phyloP scores from a whole-genome alignment of 179 eudicot species.

The Dionaea muscipula region DNA sequence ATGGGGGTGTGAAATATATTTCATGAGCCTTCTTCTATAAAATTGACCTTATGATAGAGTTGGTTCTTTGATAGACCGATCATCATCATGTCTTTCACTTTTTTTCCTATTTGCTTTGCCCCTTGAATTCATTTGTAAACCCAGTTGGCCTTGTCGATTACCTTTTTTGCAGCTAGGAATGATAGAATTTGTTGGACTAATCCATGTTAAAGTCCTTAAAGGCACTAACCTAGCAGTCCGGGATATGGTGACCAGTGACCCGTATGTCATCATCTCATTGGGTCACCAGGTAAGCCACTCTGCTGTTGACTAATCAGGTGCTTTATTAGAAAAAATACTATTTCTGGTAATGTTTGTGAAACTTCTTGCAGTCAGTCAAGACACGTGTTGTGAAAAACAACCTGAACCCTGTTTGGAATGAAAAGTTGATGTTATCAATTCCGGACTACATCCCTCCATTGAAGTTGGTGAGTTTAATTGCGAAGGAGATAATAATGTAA shows the following conservation, averaged over 20 bases:
- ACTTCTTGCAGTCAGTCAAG: slow-evolving; percentile 73
- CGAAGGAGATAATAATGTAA: not conserved
- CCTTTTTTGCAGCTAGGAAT: slow-evolving; percentile 68
- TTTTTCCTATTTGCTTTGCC: too few relatives aligned
- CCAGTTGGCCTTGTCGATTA: too few relatives aligned
- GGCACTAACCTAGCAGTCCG: slow-evolving; percentile 91
- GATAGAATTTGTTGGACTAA: slow-evolving; percentile 86
- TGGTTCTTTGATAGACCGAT: too few relatives aligned
- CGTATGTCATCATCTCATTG: slow-evolving; percentile 73
- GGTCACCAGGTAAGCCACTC: slow-evolving; percentile 66
- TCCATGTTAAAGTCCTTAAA: slow-evolving; percentile 73
- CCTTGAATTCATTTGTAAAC: too few relatives aligned
- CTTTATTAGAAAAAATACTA: not conserved
- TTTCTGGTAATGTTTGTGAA: slow-evolving; percentile 3
- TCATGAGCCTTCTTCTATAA: too few relatives aligned
- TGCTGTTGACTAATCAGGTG: not conserved
- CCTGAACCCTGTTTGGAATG: slow-evolving; percentile 96
- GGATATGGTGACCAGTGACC: slow-evolving; percentile 87
- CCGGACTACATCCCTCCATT: slow-evolving; percentile 77
- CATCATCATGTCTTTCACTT: too few relatives aligned
- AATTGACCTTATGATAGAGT: too few relatives aligned
- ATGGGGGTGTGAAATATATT: too few relatives aligned
- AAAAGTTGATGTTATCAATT: slow-evolving; percentile 84
- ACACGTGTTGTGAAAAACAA: slow-evolving; percentile 80
- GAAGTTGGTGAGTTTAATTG: slow-evolving; percentile 54